phyloP scores from a whole-genome alignment of 345 rosid species.

The Lenwebbia sp. region DNA sequence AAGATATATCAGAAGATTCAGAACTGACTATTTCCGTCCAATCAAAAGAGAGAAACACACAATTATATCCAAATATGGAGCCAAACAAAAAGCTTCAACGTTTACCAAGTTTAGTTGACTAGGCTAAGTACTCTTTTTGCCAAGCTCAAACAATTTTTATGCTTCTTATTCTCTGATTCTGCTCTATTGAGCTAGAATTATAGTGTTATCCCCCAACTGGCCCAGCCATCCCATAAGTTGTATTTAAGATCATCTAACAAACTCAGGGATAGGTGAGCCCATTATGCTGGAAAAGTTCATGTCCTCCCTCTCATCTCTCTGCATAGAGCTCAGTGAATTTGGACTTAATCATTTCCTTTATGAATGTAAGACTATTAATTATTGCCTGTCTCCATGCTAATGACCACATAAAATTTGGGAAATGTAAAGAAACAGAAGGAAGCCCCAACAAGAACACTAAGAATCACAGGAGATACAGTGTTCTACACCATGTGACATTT shows the following conservation, averaged over 20 bases:
- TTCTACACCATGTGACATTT: neutral
- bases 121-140: neutral
- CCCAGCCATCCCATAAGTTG: neutral
- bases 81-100: neutral
- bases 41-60: neutral
- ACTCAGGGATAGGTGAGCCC: neutral
- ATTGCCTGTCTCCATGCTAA: neutral
- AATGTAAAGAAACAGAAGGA: neutral
- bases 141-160: neutral
- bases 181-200: neutral
- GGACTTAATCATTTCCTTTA: neutral
- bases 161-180: neutral
- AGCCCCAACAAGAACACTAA: neutral
- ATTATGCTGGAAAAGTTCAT: neutral
- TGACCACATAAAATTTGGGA: neutral
- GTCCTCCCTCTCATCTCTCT: neutral
- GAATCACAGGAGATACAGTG: neutral
- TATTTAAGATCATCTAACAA: neutral
- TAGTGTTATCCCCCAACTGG: neutral
- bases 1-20: neutral
- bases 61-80: neutral
- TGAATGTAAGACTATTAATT: neutral
- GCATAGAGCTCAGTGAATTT: neutral
- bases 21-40: neutral
- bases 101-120: neutral